Base-by-base conservation (phyloP, 805 yeast genomes). In the Grigorovia yakushimaensis region DNA sequence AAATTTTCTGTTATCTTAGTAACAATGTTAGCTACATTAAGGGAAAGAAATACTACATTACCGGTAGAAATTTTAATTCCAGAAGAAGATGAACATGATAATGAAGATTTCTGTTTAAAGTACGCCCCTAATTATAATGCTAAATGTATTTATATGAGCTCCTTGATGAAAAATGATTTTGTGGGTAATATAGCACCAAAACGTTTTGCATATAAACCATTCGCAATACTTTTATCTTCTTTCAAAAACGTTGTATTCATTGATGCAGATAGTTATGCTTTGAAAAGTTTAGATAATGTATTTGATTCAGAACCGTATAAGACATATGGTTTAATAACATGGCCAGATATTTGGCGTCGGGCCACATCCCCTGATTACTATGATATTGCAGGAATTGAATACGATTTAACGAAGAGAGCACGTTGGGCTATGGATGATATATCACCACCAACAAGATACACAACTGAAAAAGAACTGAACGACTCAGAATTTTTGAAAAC, bases 31-130 rank as follows among this genome's bases (percentile, higher is more conserved):
- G 67, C 69, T 51, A 64, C 70, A 42, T 54, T 88, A 44, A 70
- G 95, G 57, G 76, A 79, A 38, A 68, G 74, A 7, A 88, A 91
- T 2, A 78, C 84, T 2, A 72, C 71, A 13, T 64, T 83, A 36
- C 96, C 96, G 0, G 79, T 88, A 19, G 96, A 88, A 69, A 84
- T 88, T 9, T 74, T 86, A 53, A 78, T 88, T 53, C 94, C 95
- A 8, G 73, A 77, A 37, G 69, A 73, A 19, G 74, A 74, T 30
- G 93, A 84, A 57, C 84, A 78, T 57, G 93, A 86, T 57, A 73
- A 78, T 36, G 70, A 76, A 27, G 84, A 81, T 48, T 72, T 81
- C 45, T 88, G 96, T 65, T 78, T 76, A 20, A 66, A 67, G 8
- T 69, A 83, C 2, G 69, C 86, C 54, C 93, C 94, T 0, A 55